These are phyloP conservation scores for Linum usitatissimum DNA, from an alignment of 345 rosid genomes.

Conservation along the genomic window DNA sequence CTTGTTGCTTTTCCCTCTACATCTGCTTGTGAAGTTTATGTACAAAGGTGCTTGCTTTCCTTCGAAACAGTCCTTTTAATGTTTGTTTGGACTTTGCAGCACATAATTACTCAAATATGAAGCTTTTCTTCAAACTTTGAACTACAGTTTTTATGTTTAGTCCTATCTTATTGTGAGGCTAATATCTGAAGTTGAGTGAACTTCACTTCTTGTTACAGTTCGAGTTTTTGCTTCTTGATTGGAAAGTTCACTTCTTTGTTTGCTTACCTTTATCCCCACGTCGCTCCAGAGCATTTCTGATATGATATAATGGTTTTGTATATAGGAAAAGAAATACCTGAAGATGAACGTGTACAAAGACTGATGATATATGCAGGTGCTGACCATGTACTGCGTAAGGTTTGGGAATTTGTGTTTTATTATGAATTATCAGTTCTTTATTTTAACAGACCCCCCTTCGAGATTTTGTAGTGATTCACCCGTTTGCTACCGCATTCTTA, in stretches of 20 bases:
- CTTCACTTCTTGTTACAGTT: too few relatives aligned
- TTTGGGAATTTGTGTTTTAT: conserved; percentile 25
- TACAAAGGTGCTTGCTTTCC: too few relatives aligned
- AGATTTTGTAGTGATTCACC: not conserved
- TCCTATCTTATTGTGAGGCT: too few relatives aligned
- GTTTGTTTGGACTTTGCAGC: too few relatives aligned
- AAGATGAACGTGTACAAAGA: conserved; percentile 37
- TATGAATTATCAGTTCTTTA: conserved; percentile 4
- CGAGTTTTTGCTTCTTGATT: too few relatives aligned
- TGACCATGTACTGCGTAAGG: conserved; percentile 75
- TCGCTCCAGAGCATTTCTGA: not conserved
- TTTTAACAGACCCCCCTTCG: not conserved
- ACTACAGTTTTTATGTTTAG: too few relatives aligned
- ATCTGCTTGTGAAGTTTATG: too few relatives aligned
- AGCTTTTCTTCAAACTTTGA: too few relatives aligned
- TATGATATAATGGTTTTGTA: not conserved
- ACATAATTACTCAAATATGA: too few relatives aligned
- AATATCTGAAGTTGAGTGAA: too few relatives aligned
- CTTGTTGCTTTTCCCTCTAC: not conserved
- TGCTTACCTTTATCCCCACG: not conserved
- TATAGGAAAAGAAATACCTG: conserved; percentile 65
- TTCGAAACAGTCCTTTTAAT: not conserved
- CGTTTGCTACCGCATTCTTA: not conserved
- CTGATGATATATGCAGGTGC: conserved; percentile 47
- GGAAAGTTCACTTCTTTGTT: too few relatives aligned